Percentiles rank a stretch among this genome's conserved stretches.
These are phyloP conservation scores for Geopyxis carbonaria DNA, from an alignment of 495 filamentous ascomycete species.

Conservation along the genomic window DNA sequence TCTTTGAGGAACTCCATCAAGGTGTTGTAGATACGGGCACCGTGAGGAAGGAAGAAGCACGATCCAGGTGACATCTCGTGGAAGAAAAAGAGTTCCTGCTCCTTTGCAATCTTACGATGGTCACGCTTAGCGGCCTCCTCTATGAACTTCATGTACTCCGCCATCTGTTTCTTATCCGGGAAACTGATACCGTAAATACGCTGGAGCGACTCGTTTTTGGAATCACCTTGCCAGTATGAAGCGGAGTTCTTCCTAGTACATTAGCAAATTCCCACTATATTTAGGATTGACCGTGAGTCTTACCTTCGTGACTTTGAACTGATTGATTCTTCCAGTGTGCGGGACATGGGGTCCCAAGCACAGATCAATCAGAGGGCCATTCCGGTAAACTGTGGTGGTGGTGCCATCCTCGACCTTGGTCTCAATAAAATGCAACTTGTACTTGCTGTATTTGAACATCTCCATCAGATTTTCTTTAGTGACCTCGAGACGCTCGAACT, in stretches of 20 bases:
- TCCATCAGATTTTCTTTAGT: slow-evolving; percentile 78
- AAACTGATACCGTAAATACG: slow-evolving; percentile 93
- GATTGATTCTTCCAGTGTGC: slow-evolving; percentile 78
- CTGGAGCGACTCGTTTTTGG: slow-evolving; percentile 81
- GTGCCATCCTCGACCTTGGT: slow-evolving; percentile 79
- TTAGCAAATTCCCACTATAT: not conserved
- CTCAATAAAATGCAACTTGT: slow-evolving; percentile 90
- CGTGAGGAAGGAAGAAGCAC: slow-evolving; percentile 86
- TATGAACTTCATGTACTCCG: slow-evolving; percentile 76
- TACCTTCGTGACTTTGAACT: slow-evolving; percentile 79
- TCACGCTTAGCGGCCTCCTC: slow-evolving; percentile 94
- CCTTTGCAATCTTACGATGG: slow-evolving; percentile 74
- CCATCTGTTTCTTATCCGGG: slow-evolving; percentile 87
- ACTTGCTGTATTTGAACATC: slow-evolving; percentile 94
- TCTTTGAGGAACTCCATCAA: slow-evolving; percentile 60
- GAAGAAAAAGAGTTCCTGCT: slow-evolving; percentile 96
- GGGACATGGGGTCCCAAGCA: slow-evolving; percentile 76
- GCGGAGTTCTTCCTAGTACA: slow-evolving; percentile 58
- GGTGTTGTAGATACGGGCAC: slow-evolving; percentile 79
- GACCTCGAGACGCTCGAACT: slow-evolving; percentile 75
- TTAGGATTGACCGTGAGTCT: slow-evolving; percentile 9
- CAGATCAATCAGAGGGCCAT: slow-evolving; percentile 62
- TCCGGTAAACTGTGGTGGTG: slow-evolving; percentile 83
- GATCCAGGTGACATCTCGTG: slow-evolving; percentile 79
- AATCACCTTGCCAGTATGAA: slow-evolving; percentile 89